These are phyloP conservation scores for Articulospora tetracladia DNA, from an alignment of 495 filamentous ascomycete genomes.

Conservation along the genomic window DNA sequence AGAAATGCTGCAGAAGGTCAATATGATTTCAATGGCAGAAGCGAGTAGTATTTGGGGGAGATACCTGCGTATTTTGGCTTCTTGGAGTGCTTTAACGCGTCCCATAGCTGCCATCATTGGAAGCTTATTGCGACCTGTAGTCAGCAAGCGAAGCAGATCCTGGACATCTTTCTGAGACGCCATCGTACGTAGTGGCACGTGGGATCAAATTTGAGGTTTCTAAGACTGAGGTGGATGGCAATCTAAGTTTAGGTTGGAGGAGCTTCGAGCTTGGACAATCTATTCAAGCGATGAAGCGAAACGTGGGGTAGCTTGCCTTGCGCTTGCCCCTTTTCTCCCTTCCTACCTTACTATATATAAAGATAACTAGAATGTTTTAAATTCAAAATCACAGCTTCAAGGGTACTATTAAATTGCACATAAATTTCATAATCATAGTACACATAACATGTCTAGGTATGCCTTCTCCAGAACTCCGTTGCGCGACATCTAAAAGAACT, in stretches of 20 bases:
- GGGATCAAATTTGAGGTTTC: neutral
- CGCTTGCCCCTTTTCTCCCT: too few relatives aligned
- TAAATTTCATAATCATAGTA: too few relatives aligned
- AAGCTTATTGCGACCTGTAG: conserved; percentile 68
- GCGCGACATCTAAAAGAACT: conserved; percentile 71
- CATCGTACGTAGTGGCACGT: conserved; percentile 31
- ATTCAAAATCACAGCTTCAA: too few relatives aligned
- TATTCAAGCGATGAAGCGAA: neutral
- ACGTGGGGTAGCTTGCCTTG: neutral
- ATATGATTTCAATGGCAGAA: neutral
- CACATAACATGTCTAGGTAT: neutral
- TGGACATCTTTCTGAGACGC: conserved; percentile 58
- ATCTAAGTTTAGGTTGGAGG: neutral
- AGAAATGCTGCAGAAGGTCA: conserved; percentile 41
- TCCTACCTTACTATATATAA: too few relatives aligned
- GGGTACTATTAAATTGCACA: too few relatives aligned
- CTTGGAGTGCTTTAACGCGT: conserved; percentile 64
- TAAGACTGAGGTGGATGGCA: neutral
- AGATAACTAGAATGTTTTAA: too few relatives aligned
- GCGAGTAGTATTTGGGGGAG: conserved; percentile 1
- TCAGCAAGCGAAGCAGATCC: conserved; percentile 71
- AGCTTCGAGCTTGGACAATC: neutral
- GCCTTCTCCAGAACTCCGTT: conserved; percentile 13
- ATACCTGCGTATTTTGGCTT: conserved; percentile 59
- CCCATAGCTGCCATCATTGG: conserved; percentile 66